Base-by-base conservation (phyloP, 2,329 filamentous ascomycete genomes). In the Helotiales sp. region DNA sequence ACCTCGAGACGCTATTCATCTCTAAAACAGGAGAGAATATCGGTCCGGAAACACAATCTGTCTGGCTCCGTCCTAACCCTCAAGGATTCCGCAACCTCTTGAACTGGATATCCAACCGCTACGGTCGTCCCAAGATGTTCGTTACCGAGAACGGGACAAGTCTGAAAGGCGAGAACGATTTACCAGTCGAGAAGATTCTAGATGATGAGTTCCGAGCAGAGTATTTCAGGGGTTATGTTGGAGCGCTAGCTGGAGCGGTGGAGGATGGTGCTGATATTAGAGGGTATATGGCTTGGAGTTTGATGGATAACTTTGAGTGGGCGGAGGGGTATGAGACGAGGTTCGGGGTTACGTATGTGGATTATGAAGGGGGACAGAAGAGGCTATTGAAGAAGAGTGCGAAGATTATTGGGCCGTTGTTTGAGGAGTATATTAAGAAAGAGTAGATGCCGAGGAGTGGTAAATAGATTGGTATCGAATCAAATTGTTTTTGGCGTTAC, bases 121-220 rank as follows among this genome's bases (percentile, higher is more conserved):
- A 96, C 74, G 81, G 80, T 34, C 77, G 82, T 65, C 91, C 91
- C 34, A 85, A 84, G 69, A 93, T 96, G 75, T 93, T 91, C 72
- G 88, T 95, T 54, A 96, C 91, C 0, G 91, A 96, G 78, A 96
- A 93, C 73, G 91, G 91, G 38, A 96, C 91, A 3, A 91, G 87
- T 67, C 74, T 96, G 71, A 90, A 91, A 75, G 88, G 86, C 48
- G 91, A 96, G 78, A 93, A 90, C 70, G 86, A 93, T 62, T 76
- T 93, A 70, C 76, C 85, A 1, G 73, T 83, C 24, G 85, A 90
- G 61, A 68, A 90, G 74, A 85, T 95, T 59, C 77, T 96, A 47
- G 77, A 93, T 58, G 91, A 96, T 72, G 87, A 91, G 65, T 93
- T 96, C 80, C 83, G 92, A 22, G 85, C 85, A 54, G 78, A 88